Evolutionary conservation across 352 stramenopile genomes (phyloP), one percentile per base, ranked within the genome.

Genomic region (Detonula confervacea): DNA sequence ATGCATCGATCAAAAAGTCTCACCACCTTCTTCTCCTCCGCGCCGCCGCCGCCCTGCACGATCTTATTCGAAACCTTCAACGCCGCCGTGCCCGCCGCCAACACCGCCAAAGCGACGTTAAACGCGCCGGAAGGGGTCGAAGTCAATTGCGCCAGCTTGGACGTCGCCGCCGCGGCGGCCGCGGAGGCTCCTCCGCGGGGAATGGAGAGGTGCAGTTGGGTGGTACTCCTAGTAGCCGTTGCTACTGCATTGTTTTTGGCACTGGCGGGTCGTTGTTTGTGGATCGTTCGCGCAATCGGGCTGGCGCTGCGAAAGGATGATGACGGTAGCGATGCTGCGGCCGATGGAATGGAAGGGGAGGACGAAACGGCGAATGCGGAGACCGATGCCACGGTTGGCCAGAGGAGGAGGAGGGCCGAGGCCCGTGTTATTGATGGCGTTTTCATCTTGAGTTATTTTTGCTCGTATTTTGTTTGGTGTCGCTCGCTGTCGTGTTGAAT

Each of bases 21-120:
- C 46, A 18, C n/a, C 65, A 62, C 14, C 33, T 33, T 44, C 63
- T 7, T 44, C 0, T 35, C 5, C 8, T 51, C n/a, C 20, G 20
- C 49, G 24, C 27, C 52, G 7, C 39, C 30, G 11, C 29, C 56
- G 12, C 7, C 18, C 20, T 55, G n/a, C 0, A 22, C 46, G n/a
- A n/a, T n/a, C 11, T 47, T 44, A 25, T 69, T 67, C 6, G 55
- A 77, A 20, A 84, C 22, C 18, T 77, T 80, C 61, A 84, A 67
- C 5, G 33, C 64, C 0, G 69, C 77, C 4, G 77, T 80, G 14
- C 39, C 69, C 14, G 60, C 66, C 16, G 62, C 77, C 52, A 84
- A 65, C 5, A 80, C 39, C 2, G 46, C 64, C 37, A 84, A 67
- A 12, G 59, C 70, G 2, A 68, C 11, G 63, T 84, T 84, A 30